These are phyloP conservation scores for Penicillium sp. DNA, from an alignment of 2,329 filamentous ascomycete genomes.

Conservation along the genomic window DNA sequence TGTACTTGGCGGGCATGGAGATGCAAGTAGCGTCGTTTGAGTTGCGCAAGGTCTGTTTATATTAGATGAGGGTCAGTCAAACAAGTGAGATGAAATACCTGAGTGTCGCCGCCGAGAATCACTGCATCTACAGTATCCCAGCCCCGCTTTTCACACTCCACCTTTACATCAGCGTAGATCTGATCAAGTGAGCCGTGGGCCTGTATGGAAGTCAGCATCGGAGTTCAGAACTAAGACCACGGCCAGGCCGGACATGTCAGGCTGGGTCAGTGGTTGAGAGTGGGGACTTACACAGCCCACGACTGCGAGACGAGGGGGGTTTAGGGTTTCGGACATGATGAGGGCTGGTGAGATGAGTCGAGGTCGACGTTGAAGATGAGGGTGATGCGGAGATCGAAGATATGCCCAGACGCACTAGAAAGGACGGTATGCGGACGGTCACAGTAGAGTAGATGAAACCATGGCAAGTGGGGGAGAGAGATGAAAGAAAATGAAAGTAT, in stretches of 20 bases:
- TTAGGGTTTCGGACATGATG: constrained; percentile 2
- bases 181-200: constrained; percentile 88
- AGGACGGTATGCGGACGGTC: not conserved
- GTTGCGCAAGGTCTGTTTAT: constrained; percentile 71
- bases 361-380: not conserved
- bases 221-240: not conserved
- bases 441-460: not conserved
- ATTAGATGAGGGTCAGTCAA: not conserved
- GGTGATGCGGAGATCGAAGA: not conserved
- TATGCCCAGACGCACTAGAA: not conserved
- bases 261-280: not conserved
- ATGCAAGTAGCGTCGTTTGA: constrained; percentile 81
- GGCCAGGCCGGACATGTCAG: not conserved
- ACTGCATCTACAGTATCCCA: constrained; percentile 84
- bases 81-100: constrained; percentile 49
- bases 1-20: constrained; percentile 84
- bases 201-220: constrained; percentile 42
- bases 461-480: not conserved
- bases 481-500: not conserved
- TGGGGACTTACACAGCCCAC: constrained; percentile 71
- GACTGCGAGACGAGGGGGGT: constrained; percentile 64
- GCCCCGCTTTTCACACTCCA: constrained; percentile 63
- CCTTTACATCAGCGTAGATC: constrained; percentile 75
- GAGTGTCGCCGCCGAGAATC: constrained; percentile 95
- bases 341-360: not conserved